Conservation (phyloP, 2,329 filamentous ascomycete species). For the Mollisiaceae sp. region DNA sequence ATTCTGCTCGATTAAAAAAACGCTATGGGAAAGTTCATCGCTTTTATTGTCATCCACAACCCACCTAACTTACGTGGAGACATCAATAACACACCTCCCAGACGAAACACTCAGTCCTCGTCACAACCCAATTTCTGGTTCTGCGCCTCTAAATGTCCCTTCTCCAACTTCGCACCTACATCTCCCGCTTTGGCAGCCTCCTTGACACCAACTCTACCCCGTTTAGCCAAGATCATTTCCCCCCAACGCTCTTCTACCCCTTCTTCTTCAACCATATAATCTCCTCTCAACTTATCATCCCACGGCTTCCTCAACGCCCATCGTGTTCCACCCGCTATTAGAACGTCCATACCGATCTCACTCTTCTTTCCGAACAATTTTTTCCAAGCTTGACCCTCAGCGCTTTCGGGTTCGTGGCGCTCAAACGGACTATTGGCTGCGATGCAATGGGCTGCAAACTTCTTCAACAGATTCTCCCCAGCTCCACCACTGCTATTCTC, state of each 20-base stretch:
- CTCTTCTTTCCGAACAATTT: neutral
- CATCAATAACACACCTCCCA: neutral
- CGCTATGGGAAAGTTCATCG: neutral
- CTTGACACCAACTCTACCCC: slow-evolving; percentile 5
- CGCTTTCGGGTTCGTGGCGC: neutral
- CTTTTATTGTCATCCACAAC: neutral
- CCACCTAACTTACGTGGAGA: neutral
- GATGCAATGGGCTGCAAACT: neutral
- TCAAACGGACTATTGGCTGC: neutral
- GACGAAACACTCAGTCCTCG: neutral
- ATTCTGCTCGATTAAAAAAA: no score
- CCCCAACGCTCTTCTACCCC: slow-evolving; percentile 15
- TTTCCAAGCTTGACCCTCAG: slow-evolving; percentile 12
- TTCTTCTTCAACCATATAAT: slow-evolving; percentile 18
- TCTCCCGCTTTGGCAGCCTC: neutral
- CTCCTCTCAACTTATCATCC: slow-evolving; percentile 15
- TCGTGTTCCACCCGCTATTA: neutral
- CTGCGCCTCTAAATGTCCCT: slow-evolving; percentile 1
- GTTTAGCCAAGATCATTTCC: slow-evolving; percentile 5
- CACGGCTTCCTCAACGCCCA: slow-evolving; percentile 18
- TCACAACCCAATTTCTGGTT: neutral
- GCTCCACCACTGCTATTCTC: neutral
- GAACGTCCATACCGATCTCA: slow-evolving; percentile 13
- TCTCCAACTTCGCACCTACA: slow-evolving; percentile 7
- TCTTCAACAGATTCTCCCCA: neutral